Conservation (phyloP, 108 stramenopile genomes). For the Skeletonema costatum region DNA sequence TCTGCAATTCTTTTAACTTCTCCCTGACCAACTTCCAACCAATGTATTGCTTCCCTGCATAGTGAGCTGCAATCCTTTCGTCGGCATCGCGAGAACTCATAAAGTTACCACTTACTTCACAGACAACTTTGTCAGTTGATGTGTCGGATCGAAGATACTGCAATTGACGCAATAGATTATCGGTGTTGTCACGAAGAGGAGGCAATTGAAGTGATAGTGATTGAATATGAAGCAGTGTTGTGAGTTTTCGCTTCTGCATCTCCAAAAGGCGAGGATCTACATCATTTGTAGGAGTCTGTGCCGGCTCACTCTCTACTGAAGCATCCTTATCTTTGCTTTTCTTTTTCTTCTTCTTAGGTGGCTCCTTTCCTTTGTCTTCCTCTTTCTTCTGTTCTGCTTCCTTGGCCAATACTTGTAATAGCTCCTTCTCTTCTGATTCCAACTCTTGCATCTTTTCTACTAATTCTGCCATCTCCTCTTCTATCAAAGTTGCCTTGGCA, state of each 20-base stretch:
- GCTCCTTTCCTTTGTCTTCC: constrained; percentile 8
- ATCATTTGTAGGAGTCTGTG: constrained; percentile 22
- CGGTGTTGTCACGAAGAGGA: constrained; percentile 67
- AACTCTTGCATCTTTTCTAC: constrained; percentile 34
- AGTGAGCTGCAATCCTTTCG: constrained; percentile 92
- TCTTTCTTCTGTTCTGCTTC: constrained; percentile 19
- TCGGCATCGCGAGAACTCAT: constrained; percentile 91
- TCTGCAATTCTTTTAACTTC: constrained; percentile 80
- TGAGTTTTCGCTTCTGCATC: constrained; percentile 57
- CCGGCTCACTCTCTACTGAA: constrained; percentile 6
- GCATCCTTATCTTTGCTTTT: constrained; percentile 35
- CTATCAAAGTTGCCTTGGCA: constrained; percentile 55
- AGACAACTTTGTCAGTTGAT: constrained; percentile 87
- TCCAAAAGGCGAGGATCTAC: constrained; percentile 33
- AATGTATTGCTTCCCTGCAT: constrained; percentile 92
- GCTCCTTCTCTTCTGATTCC: constrained; percentile 44
- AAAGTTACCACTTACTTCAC: constrained; percentile 90
- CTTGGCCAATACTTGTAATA: constrained; percentile 33
- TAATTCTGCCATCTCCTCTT: constrained; percentile 58
- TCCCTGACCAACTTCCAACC: constrained; percentile 93
- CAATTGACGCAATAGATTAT: constrained; percentile 63
- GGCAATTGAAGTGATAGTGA: constrained; percentile 50
- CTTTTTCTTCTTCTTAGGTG: constrained; percentile 36
- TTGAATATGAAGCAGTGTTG: constrained; percentile 37
- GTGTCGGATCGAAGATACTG: constrained; percentile 80